Evolutionary conservation across 345 rosid species (phyloP).

Genomic region (Pelargonium nanum): DNA sequence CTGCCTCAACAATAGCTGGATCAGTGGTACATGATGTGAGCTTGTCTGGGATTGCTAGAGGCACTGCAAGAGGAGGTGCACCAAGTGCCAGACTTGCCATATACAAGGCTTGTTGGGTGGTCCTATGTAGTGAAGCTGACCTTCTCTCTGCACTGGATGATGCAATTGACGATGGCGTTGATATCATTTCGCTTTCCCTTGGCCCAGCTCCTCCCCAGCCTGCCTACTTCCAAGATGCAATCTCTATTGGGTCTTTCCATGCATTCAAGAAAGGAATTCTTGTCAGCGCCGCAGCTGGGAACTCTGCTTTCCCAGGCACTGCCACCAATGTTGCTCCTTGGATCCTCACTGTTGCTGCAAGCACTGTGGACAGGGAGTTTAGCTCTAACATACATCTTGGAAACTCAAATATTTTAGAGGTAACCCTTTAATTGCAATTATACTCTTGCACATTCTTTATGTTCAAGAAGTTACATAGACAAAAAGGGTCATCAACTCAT

Average conservation of each 20-base stretch:
- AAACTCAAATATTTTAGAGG: conserved; percentile 24
- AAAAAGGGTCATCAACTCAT: no score
- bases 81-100: conserved; percentile 39
- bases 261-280: conserved; percentile 37
- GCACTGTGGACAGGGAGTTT: conserved; percentile 34
- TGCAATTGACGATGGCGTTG: conserved; percentile 32
- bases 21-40: conserved; percentile 24
- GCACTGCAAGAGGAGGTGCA: conserved; percentile 41
- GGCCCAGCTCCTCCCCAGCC: conserved; percentile 34
- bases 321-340: conserved; percentile 38
- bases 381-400: conserved; percentile 19
- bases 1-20: conserved; percentile 33
- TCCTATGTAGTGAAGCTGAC: conserved; percentile 28
- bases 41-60: conserved; percentile 35
- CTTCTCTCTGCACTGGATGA: conserved; percentile 38
- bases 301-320: conserved; percentile 26
- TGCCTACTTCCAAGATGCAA: conserved; percentile 19
- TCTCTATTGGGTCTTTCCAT: conserved; percentile 34
- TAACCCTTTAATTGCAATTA: neutral
- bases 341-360: conserved; percentile 42
- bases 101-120: conserved; percentile 42
- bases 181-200: conserved; percentile 37
- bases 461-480: no score
- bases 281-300: conserved; percentile 34
- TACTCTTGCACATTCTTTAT: no score